These are phyloP conservation scores for Jatropha curcas DNA, from an alignment of 345 rosid genomes.

Conservation along the genomic window DNA sequence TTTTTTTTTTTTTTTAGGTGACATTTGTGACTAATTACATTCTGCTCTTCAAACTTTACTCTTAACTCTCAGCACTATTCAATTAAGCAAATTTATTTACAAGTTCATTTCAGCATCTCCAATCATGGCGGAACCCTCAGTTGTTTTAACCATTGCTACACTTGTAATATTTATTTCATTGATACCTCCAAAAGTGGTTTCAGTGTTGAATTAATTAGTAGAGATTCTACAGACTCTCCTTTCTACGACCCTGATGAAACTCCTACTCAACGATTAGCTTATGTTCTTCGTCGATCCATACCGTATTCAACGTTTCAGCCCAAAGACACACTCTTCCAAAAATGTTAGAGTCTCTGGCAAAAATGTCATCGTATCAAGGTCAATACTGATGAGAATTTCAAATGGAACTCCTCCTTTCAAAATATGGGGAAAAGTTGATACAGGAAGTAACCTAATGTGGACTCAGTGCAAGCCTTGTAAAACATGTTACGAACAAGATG, in stretches of 20 bases:
- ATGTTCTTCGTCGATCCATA: conserved; percentile 19
- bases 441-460: conserved; percentile 32
- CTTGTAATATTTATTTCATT: not conserved
- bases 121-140: not conserved
- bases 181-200: conserved; percentile 19
- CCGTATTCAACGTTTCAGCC: conserved; percentile 8
- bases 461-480: conserved; percentile 27
- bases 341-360: not conserved
- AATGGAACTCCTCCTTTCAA: conserved; percentile 23
- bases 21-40: too few species aligned
- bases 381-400: conserved; percentile 22
- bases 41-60: too few species aligned
- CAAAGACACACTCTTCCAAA: not conserved
- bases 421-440: conserved; percentile 17
- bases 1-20: too few species aligned
- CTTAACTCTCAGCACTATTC: too few species aligned
- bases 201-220: conserved; percentile 27
- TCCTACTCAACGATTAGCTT: not conserved
- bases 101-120: too few species aligned
- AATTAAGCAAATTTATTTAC: too few species aligned
- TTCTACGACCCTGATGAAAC: conserved; percentile 18
- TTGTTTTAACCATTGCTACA: not conserved
- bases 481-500: conserved; percentile 11
- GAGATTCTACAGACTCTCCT: conserved; percentile 38
- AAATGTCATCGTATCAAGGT: not conserved